Evolutionary conservation across 306 rosid genomes (phyloP).

Genomic region (Spatholobus suberectus): DNA sequence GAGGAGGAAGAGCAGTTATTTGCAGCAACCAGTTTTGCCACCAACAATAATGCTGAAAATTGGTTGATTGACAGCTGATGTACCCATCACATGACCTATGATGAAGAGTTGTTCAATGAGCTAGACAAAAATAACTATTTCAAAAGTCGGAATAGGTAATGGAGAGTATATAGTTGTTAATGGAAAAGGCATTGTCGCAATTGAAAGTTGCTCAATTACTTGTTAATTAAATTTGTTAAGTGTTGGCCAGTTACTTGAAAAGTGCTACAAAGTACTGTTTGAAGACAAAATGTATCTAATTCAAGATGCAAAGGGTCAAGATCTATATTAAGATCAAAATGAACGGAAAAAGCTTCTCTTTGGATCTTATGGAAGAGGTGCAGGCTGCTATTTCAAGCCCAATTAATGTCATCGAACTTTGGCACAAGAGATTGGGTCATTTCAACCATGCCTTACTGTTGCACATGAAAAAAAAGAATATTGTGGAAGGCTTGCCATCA

Average conservation of each 20-base stretch:
- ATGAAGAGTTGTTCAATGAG: no score
- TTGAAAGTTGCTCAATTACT: not conserved
- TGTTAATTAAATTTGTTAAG: not conserved
- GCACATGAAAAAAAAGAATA: not conserved
- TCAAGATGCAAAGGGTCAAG: not conserved
- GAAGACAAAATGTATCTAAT: not conserved
- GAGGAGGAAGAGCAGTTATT: no score
- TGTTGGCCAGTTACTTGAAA: not conserved
- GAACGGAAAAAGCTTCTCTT: no score
- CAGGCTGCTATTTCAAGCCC: no score
- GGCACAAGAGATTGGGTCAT: not conserved
- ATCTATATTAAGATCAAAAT: not conserved
- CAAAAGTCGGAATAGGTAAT: not conserved
- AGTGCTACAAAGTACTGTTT: not conserved
- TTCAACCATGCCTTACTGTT: not conserved
- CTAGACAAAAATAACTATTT: no score
- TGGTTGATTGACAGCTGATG: no score
- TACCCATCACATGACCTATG: no score
- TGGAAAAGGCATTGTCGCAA: not conserved
- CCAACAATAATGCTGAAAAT: no score
- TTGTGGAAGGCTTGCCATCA: not conserved
- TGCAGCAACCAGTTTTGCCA: no score
- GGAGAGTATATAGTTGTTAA: not conserved
- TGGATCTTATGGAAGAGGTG: no score
- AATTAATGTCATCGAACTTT: no score